These are phyloP conservation scores for Moniliophthora roreri DNA, from an alignment of 1,284 basidiomycete genomes.

Conservation along the genomic window DNA sequence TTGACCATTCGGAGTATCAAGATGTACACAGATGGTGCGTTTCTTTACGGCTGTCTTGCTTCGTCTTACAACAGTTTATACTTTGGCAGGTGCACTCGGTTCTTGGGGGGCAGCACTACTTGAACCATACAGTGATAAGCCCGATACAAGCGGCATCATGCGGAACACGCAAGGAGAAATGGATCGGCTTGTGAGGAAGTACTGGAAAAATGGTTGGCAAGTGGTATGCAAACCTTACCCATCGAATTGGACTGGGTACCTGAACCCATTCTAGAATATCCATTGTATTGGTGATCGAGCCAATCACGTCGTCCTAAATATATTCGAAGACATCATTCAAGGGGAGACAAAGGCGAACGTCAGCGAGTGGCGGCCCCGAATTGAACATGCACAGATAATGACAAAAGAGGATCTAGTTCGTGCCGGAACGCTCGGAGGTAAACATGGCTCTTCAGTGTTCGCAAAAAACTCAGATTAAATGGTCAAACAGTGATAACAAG, in stretches of 20 bases:
- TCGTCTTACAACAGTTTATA: background rate
- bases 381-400: constrained; percentile 93
- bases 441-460: constrained; percentile 22
- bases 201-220: constrained; percentile 70
- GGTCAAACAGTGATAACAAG: constrained; percentile 76
- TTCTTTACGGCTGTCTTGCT: too few relatives aligned
- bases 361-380: constrained; percentile 62
- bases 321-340: constrained; percentile 58
- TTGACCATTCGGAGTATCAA: constrained; percentile 66
- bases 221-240: constrained; percentile 49
- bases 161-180: constrained; percentile 55
- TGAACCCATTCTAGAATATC: constrained; percentile 55
- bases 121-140: constrained; percentile 82
- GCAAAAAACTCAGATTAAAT: background rate
- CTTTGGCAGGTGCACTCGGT: constrained; percentile 60
- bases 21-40: constrained; percentile 60
- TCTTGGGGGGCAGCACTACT: constrained; percentile 90
- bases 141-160: constrained; percentile 70
- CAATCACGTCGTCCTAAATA: constrained; percentile 79
- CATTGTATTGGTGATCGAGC: constrained; percentile 93
- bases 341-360: constrained; percentile 29
- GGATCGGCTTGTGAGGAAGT: constrained; percentile 54
- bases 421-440: constrained; percentile 72
- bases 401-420: constrained; percentile 66
- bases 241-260: constrained; percentile 4